Evolutionary conservation across 164 flowering plant species (phyloP).

Genomic region (Annona squamosa): DNA sequence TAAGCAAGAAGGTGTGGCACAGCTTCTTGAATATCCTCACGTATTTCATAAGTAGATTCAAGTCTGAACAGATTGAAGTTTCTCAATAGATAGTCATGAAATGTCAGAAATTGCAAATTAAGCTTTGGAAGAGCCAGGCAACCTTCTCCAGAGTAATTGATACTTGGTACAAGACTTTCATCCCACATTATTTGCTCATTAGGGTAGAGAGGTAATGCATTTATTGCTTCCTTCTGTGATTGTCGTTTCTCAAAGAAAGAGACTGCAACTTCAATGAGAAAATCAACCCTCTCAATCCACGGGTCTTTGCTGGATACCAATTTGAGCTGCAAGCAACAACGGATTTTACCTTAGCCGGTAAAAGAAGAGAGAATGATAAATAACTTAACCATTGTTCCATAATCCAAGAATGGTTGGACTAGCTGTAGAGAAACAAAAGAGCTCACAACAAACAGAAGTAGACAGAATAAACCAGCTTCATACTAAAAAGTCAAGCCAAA

Average conservation of each 20-base stretch:
- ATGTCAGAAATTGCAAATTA: slow-evolving; percentile 86
- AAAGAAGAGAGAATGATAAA: neutral
- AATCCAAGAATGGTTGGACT: too few species aligned
- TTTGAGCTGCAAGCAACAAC: slow-evolving; percentile 60
- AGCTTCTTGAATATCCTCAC: slow-evolving; percentile 98
- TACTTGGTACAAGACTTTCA: slow-evolving; percentile 97
- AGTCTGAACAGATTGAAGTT: slow-evolving; percentile 97
- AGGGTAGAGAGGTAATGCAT: slow-evolving; percentile 96
- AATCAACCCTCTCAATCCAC: slow-evolving; percentile 82
- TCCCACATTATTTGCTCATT: slow-evolving; percentile 99
- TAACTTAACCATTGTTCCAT: too few species aligned
- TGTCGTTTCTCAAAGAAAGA: slow-evolving; percentile 85
- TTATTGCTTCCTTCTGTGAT: slow-evolving; percentile 95
- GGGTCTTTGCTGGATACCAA: slow-evolving; percentile 72
- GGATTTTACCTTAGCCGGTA: neutral
- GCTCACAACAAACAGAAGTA: too few species aligned
- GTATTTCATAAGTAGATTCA: slow-evolving; percentile 98
- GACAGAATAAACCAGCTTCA: too few species aligned
- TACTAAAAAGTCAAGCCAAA: too few species aligned
- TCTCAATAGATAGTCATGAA: slow-evolving; percentile 94
- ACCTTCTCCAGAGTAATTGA: slow-evolving; percentile 99
- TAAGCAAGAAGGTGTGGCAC: slow-evolving; percentile 92
- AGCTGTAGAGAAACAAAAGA: too few species aligned
- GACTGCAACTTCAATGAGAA: slow-evolving; percentile 84
- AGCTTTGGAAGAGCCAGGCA: slow-evolving; percentile 97